These are phyloP conservation scores for Escallonia rubra DNA, from an alignment of 129 eudicot genomes.

Conservation along the genomic window DNA sequence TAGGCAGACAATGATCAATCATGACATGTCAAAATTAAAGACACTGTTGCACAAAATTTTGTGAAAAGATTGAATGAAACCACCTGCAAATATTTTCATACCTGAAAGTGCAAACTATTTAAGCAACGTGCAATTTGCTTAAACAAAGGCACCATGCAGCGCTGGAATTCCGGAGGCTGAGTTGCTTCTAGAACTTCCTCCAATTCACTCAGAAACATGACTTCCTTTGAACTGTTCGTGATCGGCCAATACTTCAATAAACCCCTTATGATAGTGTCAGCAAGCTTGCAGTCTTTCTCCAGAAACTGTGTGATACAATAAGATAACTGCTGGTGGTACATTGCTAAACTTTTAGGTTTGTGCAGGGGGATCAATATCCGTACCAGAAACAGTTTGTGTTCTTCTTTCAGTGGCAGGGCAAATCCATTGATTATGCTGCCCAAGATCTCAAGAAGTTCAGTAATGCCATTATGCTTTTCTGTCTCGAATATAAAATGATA, in stretches of 20 bases:
- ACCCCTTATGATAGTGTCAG: conserved; percentile 77
- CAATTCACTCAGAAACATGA: conserved; percentile 72
- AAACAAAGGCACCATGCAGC: conserved; percentile 78
- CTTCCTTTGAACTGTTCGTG: conserved; percentile 78
- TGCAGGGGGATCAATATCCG: conserved; percentile 73
- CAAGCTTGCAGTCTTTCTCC: conserved; percentile 84
- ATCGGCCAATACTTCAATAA: conserved; percentile 82
- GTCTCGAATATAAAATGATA: conserved; percentile 64
- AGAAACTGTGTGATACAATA: conserved; percentile 73
- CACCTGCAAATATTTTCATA: conserved; percentile 1
- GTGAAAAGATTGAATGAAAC: background rate
- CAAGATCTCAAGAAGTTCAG: conserved; percentile 77
- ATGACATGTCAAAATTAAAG: background rate
- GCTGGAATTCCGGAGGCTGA: conserved; percentile 71
- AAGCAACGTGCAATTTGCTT: conserved; percentile 69
- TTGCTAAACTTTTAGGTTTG: conserved; percentile 67
- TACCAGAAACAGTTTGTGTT: conserved; percentile 73
- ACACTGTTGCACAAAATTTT: background rate
- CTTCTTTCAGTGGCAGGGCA: conserved; percentile 84
- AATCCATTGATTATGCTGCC: conserved; percentile 83
- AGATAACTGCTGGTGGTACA: conserved; percentile 80
- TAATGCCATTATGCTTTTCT: conserved; percentile 76
- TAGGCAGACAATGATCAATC: too few species aligned
- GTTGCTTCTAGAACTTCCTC: conserved; percentile 87
- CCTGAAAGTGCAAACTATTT: conserved; percentile 84